Evolutionary conservation across 176 grass and related monocot genomes (phyloP), one percentile per base, ranked within the genome.

Genomic region (Chloris gayana): DNA sequence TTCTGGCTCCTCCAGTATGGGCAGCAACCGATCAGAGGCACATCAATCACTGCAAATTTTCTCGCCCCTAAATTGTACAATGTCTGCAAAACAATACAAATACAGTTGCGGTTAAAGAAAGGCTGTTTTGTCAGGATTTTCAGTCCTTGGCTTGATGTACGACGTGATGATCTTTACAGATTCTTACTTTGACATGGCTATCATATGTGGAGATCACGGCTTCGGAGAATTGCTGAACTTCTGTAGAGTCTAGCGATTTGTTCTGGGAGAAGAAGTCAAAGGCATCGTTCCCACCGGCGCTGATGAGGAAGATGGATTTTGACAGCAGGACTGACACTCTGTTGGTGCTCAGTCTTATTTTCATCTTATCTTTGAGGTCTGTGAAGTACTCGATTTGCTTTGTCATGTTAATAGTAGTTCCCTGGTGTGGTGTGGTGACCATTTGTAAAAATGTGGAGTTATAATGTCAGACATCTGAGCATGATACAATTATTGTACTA

Each of bases 331-430:
- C 9, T 0, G 73, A 65, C 0, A 45, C 54, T 58, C 39, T 49
- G 1, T 30, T 34, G 10, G 80, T 12, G 27, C 73, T 37, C 72
- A 79, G 4, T 75, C 50, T 67, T 24, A 39, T 49, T 24, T 50
- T 13, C 54, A 93, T 91, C 72, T 91, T 70, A 14, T 80, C 76
- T 67, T 58, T 97, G 39, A 89, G 76, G 3, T 57, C 67, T 32
- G 84, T 85, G 82, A 97, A 93, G 73, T 93, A 86, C 58, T 74
- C 73, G 25, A 97, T 79, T 78, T 97, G 90, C 83, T 93, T 80
- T 30, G 77, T 89, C 80, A 88, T 91, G 15, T 74, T 91, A 62
- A 93, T 87, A 30, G 82, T 87, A 51, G 57, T 54, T 73, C 93
- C 93, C 88, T 93, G 80, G 14, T 75, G 7, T 93, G 80, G 14